Percentiles rank a stretch among this genome's conserved stretches.
phyloP scores from a whole-genome alignment of 192 early-diverging fungal species.

The Mortierella alpina region DNA sequence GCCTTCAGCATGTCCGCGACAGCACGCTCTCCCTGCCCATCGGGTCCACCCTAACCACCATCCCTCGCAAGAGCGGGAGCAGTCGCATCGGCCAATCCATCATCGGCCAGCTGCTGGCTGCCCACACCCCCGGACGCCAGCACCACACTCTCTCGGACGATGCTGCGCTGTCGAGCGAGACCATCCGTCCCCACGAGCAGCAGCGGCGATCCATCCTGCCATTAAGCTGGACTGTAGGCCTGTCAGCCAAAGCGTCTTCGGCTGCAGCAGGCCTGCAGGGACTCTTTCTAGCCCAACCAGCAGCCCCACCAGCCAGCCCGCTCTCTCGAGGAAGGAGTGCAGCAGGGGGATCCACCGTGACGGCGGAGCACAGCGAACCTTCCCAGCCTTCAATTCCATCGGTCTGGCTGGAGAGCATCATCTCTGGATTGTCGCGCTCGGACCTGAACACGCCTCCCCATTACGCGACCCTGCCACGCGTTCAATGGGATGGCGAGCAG shows the following conservation, averaged over 20 bases:
- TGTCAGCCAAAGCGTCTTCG: not conserved
- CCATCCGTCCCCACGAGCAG: slow-evolving; percentile 42
- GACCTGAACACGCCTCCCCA: slow-evolving; percentile 17
- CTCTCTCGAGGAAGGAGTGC: too few relatives aligned
- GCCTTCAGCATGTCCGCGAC: slow-evolving; percentile 21
- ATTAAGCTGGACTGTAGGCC: slow-evolving; percentile 14
- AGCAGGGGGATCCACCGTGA: not conserved
- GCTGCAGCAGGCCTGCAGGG: not conserved
- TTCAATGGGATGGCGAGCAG: not conserved
- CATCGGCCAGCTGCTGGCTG: slow-evolving; percentile 36
- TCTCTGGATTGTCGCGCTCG: slow-evolving; percentile 21
- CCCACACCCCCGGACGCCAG: slow-evolving; percentile 33
- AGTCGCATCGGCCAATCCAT: slow-evolving; percentile 41
- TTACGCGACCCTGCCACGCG: slow-evolving; percentile 39
- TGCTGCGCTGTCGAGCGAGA: slow-evolving; percentile 30
- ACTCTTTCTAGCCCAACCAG: not conserved
- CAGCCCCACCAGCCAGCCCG: too few relatives aligned
- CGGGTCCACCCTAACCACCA: slow-evolving; percentile 4
- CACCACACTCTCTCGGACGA: slow-evolving; percentile 20
- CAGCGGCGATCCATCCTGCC: slow-evolving; percentile 45
- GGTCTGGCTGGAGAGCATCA: slow-evolving; percentile 38
- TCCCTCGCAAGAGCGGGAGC: slow-evolving; percentile 25
- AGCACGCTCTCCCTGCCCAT: slow-evolving; percentile 27
- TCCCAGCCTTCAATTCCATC: slow-evolving; percentile 23
- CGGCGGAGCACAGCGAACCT: slow-evolving; percentile 18